Conservation (phyloP, 306 rosid genomes). For the Sindora glabra region DNA sequence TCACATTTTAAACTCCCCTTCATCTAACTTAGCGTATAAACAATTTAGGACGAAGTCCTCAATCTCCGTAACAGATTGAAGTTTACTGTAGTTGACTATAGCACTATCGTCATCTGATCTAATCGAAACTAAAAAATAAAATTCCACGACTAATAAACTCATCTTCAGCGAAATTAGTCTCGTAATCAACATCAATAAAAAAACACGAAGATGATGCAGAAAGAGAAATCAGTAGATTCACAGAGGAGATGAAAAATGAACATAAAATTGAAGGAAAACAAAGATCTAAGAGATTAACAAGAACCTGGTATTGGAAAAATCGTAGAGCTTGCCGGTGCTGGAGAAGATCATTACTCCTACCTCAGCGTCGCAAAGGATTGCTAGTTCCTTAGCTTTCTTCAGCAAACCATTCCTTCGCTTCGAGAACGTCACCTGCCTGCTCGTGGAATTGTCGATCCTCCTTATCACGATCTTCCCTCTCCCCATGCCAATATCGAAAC, state of each 20-base stretch:
- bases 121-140: too few relatives aligned
- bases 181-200: neutral
- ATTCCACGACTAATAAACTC: too few relatives aligned
- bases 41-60: neutral
- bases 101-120: too few relatives aligned
- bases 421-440: conserved; percentile 26
- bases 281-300: neutral
- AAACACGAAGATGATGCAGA: neutral
- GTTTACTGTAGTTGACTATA: too few relatives aligned
- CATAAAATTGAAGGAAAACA: neutral
- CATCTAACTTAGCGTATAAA: too few relatives aligned
- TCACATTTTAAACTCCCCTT: too few relatives aligned
- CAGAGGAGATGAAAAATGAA: neutral
- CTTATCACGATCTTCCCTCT: conserved; percentile 34
- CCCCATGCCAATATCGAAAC: conserved; percentile 10
- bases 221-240: neutral
- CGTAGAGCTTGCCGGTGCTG: conserved; percentile 13
- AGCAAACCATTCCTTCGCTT: conserved; percentile 18
- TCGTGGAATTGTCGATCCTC: conserved; percentile 29
- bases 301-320: conserved; percentile 12
- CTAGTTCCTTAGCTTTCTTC: conserved; percentile 13
- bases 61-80: neutral
- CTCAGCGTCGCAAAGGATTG: conserved; percentile 12
- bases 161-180: too few relatives aligned
- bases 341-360: conserved; percentile 12